These are phyloP conservation scores for Leccinum imitatum DNA, from an alignment of 768 basidiomycete genomes.

Conservation along the genomic window DNA sequence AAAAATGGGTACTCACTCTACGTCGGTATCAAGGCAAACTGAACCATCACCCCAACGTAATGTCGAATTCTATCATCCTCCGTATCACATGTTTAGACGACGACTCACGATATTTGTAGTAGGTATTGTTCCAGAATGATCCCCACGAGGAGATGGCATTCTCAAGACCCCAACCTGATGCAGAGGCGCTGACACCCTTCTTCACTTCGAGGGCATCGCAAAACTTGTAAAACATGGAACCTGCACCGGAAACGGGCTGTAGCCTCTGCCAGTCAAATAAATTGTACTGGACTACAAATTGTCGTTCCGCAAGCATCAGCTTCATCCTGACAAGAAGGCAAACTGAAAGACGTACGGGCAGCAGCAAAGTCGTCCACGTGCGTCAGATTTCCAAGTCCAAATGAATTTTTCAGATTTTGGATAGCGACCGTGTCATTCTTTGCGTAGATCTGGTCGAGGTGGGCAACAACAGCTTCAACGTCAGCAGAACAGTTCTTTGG, in stretches of 20 bases:
- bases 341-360: constrained; percentile 38
- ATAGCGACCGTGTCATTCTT: constrained; percentile 47
- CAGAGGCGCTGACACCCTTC: constrained; percentile 41
- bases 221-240: constrained; percentile 37
- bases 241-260: constrained; percentile 49
- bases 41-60: background rate
- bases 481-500: constrained; percentile 74
- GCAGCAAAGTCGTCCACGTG: constrained; percentile 70
- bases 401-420: constrained; percentile 52
- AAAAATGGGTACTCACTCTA: constrained; percentile 43
- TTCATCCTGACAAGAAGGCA: too few species aligned
- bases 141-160: constrained; percentile 63
- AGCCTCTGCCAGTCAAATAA: constrained; percentile 66
- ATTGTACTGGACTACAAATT: constrained; percentile 48
- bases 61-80: background rate
- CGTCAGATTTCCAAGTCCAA: constrained; percentile 54
- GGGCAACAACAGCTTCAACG: constrained; percentile 58
- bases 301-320: constrained; percentile 22
- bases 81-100: background rate
- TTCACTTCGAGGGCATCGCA: constrained; percentile 41
- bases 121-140: constrained; percentile 52
- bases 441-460: constrained; percentile 58
- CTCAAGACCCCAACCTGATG: constrained; percentile 59
- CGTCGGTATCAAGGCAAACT: constrained; percentile 53
- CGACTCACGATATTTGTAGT: constrained; percentile 46